Conservation (phyloP, 73 alveolate genomes). For the Breviolum minutum region DNA sequence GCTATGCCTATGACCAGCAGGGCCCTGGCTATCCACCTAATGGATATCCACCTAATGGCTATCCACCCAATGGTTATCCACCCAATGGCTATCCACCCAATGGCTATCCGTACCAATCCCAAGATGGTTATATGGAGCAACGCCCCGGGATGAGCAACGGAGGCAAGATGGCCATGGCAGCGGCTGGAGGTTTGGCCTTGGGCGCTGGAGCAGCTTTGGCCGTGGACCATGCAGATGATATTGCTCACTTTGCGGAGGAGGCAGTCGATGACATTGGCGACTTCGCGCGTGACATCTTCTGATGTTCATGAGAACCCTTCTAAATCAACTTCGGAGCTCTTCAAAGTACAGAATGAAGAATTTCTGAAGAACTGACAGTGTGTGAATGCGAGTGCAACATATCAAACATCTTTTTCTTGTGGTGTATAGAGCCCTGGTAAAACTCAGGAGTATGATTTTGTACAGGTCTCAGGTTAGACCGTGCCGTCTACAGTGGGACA, state of each 20-base stretch:
- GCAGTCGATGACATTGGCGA: slow-evolving; percentile 16
- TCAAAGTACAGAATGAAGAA: no score
- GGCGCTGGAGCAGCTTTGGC: slow-evolving; percentile 40
- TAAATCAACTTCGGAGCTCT: neutral
- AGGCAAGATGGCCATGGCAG: slow-evolving; percentile 58
- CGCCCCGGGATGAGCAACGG: slow-evolving; percentile 60
- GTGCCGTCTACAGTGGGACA: neutral
- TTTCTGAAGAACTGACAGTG: no score
- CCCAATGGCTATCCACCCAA: slow-evolving; percentile 18
- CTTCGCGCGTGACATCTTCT: neutral
- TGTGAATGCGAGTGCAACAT: no score
- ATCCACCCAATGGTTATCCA: neutral
- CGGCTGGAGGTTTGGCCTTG: slow-evolving; percentile 33
- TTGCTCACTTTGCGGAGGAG: slow-evolving; percentile 38
- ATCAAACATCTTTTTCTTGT: no score
- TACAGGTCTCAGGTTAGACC: slow-evolving; percentile 26
- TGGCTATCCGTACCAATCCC: neutral
- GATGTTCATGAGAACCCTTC: neutral
- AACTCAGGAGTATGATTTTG: neutral
- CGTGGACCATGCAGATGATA: slow-evolving; percentile 25
- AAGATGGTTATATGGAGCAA: neutral
- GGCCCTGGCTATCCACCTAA: slow-evolving; percentile 8
- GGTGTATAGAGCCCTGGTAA: neutral
- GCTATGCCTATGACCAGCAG: neutral
- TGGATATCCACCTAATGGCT: slow-evolving; percentile 34